phyloP scores from a whole-genome alignment of 345 rosid genomes.

The Rhizophora apiculata region DNA sequence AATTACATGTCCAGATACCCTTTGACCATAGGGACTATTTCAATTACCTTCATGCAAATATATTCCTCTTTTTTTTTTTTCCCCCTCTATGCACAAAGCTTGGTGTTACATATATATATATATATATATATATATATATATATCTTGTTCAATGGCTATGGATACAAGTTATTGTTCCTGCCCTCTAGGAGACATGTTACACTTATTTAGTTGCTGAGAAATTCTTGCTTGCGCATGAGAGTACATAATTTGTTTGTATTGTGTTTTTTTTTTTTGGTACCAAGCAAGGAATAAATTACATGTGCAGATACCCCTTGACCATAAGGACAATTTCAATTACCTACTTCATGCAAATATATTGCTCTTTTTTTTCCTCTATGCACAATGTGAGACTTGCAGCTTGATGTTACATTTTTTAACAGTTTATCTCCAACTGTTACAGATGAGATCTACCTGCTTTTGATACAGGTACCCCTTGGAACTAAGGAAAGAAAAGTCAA shows the following conservation, averaged over 20 bases:
- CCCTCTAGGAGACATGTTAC: not conserved
- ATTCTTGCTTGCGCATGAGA: not conserved
- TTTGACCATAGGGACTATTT: too few relatives aligned
- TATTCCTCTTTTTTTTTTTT: too few relatives aligned
- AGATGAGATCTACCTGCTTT: slow-evolving; percentile 4
- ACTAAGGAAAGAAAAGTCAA: slow-evolving; percentile 82
- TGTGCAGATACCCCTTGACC: too few relatives aligned
- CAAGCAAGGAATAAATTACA: too few relatives aligned
- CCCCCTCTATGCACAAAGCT: too few relatives aligned
- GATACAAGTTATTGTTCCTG: not conserved
- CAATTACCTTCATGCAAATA: too few relatives aligned
- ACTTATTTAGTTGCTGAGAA: slow-evolving; percentile 2
- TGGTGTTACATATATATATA: too few relatives aligned
- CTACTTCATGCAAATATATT: too few relatives aligned
- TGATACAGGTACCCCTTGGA: slow-evolving; percentile 83
- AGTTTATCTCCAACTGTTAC: not conserved
- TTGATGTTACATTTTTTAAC: not conserved
- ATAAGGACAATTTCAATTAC: too few relatives aligned
- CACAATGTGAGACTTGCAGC: not conserved
- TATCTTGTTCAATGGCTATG: not conserved
- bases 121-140: too few relatives aligned
- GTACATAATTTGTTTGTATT: not conserved
- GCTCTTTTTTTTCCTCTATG: not conserved
- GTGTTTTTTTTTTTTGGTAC: too few relatives aligned
- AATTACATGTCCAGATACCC: too few relatives aligned